Conservation (phyloP, 768 basidiomycete genomes). For the Exidia glandulosa region DNA sequence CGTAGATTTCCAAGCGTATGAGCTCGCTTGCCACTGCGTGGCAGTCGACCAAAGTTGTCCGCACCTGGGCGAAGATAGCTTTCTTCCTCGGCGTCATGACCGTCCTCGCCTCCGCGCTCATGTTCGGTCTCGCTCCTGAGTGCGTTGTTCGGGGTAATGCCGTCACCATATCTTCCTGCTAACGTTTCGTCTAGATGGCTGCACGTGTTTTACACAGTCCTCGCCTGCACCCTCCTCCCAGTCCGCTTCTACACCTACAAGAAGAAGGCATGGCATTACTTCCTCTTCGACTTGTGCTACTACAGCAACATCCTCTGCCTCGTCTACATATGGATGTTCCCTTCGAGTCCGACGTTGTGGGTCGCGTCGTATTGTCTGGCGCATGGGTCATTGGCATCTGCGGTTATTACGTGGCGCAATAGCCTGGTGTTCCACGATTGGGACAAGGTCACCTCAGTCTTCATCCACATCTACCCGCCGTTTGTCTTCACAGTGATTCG, state of each 20-base stretch:
- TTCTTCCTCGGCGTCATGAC: constrained; percentile 95
- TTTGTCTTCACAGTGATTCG: constrained; percentile 86
- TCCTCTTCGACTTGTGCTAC: constrained; percentile 70
- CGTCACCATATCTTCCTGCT: constrained; percentile 7
- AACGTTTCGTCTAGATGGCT: constrained; percentile 51
- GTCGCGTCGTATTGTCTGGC: constrained; percentile 89
- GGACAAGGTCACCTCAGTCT: constrained; percentile 92
- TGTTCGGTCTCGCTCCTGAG: constrained; percentile 84
- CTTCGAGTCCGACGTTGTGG: constrained; percentile 65
- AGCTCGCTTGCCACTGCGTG: constrained; percentile 69
- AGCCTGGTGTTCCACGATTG: constrained; percentile 95
- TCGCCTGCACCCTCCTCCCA: constrained; percentile 69
- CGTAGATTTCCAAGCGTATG: constrained; percentile 70
- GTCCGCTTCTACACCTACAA: constrained; percentile 80
- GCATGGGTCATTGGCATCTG: constrained; percentile 82
- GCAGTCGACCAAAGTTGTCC: constrained; percentile 84
- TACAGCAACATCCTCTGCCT: constrained; percentile 88
- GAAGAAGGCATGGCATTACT: constrained; percentile 89
- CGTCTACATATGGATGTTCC: constrained; percentile 84
- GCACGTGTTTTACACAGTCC: constrained; percentile 76
- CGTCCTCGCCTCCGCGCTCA: constrained; percentile 67
- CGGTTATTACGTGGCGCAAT: constrained; percentile 97
- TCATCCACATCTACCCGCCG: constrained; percentile 90
- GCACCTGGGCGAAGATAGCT: constrained; percentile 73
- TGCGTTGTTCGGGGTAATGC: constrained; percentile 28